phyloP scores from a whole-genome alignment of 1,284 basidiomycete species.

The Ustilago shanxiensis region DNA sequence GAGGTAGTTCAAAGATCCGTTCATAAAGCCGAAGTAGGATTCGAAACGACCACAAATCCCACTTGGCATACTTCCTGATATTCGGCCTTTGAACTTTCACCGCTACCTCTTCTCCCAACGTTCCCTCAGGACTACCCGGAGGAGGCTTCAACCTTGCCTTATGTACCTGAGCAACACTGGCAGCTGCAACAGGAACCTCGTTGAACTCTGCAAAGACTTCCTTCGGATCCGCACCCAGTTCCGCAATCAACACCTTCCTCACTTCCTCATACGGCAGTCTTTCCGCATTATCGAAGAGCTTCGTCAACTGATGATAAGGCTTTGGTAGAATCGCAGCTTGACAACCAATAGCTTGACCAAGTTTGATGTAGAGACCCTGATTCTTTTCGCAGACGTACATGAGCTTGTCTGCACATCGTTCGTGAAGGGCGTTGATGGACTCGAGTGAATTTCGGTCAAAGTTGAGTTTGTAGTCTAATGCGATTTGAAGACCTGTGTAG shows the following conservation, averaged over 20 bases:
- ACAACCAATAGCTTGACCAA: conserved; percentile 62
- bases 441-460: conserved; percentile 54
- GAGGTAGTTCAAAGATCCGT: conserved; percentile 60
- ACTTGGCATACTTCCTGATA: conserved; percentile 61
- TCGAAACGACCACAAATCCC: conserved; percentile 61
- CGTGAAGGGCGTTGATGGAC: conserved; percentile 60
- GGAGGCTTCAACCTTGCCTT: conserved; percentile 45
- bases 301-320: conserved; percentile 59
- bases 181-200: conserved; percentile 56
- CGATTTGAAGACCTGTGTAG: conserved; percentile 55
- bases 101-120: conserved; percentile 50
- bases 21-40: conserved; percentile 61
- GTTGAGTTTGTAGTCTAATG: conserved; percentile 65
- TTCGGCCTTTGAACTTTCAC: conserved; percentile 65
- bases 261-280: conserved; percentile 48
- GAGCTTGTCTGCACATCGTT: conserved; percentile 57
- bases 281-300: conserved; percentile 65
- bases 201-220: conserved; percentile 57
- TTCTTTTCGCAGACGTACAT: conserved; percentile 62
- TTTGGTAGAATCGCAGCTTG: conserved; percentile 63
- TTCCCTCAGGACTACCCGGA: conserved; percentile 19
- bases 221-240: conserved; percentile 53
- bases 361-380: conserved; percentile 62
- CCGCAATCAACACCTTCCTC: conserved; percentile 50
- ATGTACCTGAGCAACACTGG: conserved; percentile 65